Evolutionary conservation across 2,329 filamentous ascomycete genomes (phyloP), one percentile per base, ranked within the genome.

Genomic region (Chrysoporthe puriensis): DNA sequence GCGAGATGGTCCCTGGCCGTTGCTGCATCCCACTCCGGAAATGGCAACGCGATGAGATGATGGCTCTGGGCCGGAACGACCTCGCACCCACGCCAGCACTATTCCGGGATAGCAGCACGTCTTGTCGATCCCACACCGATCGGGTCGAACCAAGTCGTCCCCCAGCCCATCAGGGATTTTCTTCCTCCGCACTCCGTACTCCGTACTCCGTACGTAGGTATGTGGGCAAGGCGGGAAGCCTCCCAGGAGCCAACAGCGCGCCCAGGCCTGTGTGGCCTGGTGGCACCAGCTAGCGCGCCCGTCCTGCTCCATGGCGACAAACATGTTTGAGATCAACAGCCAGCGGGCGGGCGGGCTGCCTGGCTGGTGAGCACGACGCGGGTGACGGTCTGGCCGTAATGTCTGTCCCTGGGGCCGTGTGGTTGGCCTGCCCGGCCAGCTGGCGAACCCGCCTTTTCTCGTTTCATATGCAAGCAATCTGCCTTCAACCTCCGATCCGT

Each of bases 381-480:
- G 50, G 32, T 54, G 50, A 54, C 13, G 50, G 50, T 54, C 50
- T 54, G 11, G 50, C 50, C 21, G 26, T 54, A 26, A 13, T 11
- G n/a, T 14, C 32, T 11, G n/a, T 21, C 21, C 21, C 32, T 54
- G 50, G 26, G 50, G 16, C 50, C 32, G 50, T 54, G 32, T 13
- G 48, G 21, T 32, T 32, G 11, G 21, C 11, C n/a, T 21, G 21
- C 48, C 26, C n/a, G 48, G 48, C 50, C 50, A 54, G 21, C 16
- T 54, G 50, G 50, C 50, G 26, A 54, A 2, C 18, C 54, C 9
- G 6, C 21, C 34, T 32, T 7, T 61, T 32, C 16, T 61, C 62
- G 64, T 67, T 64, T 67, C 67, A 69, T 62, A 59, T 69, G 68
- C 65, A 69, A 58, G 68, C 65, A 67, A 69, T 64, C 66, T 46